These are phyloP conservation scores for Teratosphaeria viscida DNA, from an alignment of 2,329 filamentous ascomycete genomes.

Conservation along the genomic window DNA sequence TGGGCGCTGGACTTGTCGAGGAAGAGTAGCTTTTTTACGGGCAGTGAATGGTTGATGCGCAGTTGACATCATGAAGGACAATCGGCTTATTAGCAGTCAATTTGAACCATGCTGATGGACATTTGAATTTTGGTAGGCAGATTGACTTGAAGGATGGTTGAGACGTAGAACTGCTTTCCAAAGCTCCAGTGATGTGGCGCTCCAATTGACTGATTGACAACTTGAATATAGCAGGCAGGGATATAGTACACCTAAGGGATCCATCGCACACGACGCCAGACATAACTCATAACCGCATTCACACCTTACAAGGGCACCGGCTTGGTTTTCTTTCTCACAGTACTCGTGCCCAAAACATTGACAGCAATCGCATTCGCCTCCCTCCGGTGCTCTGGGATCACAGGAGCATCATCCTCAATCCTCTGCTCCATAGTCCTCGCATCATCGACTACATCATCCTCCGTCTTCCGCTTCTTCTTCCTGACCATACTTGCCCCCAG, in stretches of 20 bases:
- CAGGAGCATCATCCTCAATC: not conserved
- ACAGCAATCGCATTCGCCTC: slow-evolving; percentile 13
- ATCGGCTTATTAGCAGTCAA: too few species aligned
- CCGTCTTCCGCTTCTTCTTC: slow-evolving; percentile 40
- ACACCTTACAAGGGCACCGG: not conserved
- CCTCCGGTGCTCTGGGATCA: not conserved
- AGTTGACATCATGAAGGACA: too few species aligned
- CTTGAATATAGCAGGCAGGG: too few species aligned
- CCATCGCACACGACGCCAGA: not conserved
- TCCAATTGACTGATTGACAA: too few species aligned
- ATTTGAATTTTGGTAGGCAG: too few species aligned
- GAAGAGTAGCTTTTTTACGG: too few species aligned
- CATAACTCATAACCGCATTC: not conserved
- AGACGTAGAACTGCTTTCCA: too few species aligned
- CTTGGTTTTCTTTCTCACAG: slow-evolving; percentile 51
- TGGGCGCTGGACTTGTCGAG: too few species aligned
- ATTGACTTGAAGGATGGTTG: too few species aligned
- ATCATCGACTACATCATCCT: slow-evolving; percentile 4
- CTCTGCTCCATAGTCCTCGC: not conserved
- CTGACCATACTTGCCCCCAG: slow-evolving; percentile 29
- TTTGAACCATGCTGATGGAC: too few species aligned
- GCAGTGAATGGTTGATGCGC: too few species aligned
- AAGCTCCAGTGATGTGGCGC: too few species aligned
- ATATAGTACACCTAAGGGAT: not conserved
- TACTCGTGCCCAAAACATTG: slow-evolving; percentile 41